Percentiles rank a stretch among this genome's conserved stretches.
These are phyloP conservation scores for Zizania latifolia DNA, from an alignment of 176 grass and related monocot species.

Conservation along the genomic window DNA sequence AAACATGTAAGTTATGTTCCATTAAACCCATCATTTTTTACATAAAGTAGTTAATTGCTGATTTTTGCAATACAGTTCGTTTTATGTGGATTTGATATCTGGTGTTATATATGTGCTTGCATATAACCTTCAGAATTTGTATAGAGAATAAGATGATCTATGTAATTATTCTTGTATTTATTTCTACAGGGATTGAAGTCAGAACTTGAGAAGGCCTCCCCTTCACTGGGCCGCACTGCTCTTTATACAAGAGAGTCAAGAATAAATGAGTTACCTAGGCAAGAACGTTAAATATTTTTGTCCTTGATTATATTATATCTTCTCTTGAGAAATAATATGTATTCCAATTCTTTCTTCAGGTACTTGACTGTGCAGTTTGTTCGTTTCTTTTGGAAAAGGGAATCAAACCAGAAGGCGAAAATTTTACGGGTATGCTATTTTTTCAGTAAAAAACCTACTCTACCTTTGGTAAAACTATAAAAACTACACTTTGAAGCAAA, in stretches of 20 bases:
- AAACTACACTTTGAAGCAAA: background rate
- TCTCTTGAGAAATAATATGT: slow-evolving; percentile 5
- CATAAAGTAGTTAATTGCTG: too few species aligned
- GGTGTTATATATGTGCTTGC: too few species aligned
- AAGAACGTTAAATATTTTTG: slow-evolving; percentile 23
- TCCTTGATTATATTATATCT: background rate
- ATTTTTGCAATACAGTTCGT: too few species aligned
- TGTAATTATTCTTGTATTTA: slow-evolving; percentile 20
- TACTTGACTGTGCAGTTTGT: slow-evolving; percentile 95
- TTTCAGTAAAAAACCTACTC: background rate
- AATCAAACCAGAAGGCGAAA: slow-evolving; percentile 98
- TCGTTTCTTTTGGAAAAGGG: slow-evolving; percentile 99
- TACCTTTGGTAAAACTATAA: background rate
- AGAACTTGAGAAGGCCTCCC: slow-evolving; percentile 91
- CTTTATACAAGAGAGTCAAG: slow-evolving; percentile 77
- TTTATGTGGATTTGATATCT: too few species aligned
- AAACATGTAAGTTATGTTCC: slow-evolving; percentile 59
- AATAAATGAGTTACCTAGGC: slow-evolving; percentile 82
- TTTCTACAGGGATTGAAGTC: slow-evolving; percentile 73
- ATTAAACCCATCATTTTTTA: background rate
- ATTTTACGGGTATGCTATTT: slow-evolving; percentile 75
- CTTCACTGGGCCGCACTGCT: slow-evolving; percentile 63
- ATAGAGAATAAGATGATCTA: background rate
- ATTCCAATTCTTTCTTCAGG: slow-evolving; percentile 34
- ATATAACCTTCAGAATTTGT: background rate